Evolutionary conservation across 805 yeast genomes (phyloP).

Genomic region (Wickerhamomyces tratensis): DNA sequence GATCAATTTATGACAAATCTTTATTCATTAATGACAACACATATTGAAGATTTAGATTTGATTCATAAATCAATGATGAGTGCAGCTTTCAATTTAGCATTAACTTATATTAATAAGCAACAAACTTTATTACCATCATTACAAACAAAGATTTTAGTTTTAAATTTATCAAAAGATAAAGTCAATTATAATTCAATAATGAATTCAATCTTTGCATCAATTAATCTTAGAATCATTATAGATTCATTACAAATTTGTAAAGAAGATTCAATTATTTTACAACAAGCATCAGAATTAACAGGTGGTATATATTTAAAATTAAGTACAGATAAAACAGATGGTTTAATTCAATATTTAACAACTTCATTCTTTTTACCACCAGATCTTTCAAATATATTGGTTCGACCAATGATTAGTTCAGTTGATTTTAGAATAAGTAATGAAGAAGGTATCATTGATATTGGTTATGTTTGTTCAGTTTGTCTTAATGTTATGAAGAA

Average conservation of each 20-base stretch:
- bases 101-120: slow-evolving; percentile 64
- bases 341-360: slow-evolving; percentile 71
- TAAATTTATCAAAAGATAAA: neutral
- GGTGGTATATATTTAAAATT: slow-evolving; percentile 69
- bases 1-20: slow-evolving; percentile 58
- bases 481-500: slow-evolving; percentile 60
- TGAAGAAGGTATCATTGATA: slow-evolving; percentile 29
- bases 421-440: slow-evolving; percentile 68
- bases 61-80: slow-evolving; percentile 12
- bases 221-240: slow-evolving; percentile 79
- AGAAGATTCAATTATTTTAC: slow-evolving; percentile 68
- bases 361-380: slow-evolving; percentile 85
- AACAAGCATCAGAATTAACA: slow-evolving; percentile 94
- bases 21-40: slow-evolving; percentile 23
- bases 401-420: slow-evolving; percentile 73
- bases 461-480: slow-evolving; percentile 92
- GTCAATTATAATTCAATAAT: slow-evolving; percentile 86
- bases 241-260: slow-evolving; percentile 78
- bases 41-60: slow-evolving; percentile 23
- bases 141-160: slow-evolving; percentile 28
- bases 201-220: slow-evolving; percentile 95
- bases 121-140: slow-evolving; percentile 23
- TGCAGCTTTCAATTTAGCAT: slow-evolving; percentile 32
- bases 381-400: slow-evolving; percentile 53
- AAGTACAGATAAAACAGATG: slow-evolving; percentile 54